A percentile compares a stretch with the other conserved stretches of the same genome.
Conservation (phyloP, 345 rosid genomes). For the Melaleuca quinquenervia region DNA sequence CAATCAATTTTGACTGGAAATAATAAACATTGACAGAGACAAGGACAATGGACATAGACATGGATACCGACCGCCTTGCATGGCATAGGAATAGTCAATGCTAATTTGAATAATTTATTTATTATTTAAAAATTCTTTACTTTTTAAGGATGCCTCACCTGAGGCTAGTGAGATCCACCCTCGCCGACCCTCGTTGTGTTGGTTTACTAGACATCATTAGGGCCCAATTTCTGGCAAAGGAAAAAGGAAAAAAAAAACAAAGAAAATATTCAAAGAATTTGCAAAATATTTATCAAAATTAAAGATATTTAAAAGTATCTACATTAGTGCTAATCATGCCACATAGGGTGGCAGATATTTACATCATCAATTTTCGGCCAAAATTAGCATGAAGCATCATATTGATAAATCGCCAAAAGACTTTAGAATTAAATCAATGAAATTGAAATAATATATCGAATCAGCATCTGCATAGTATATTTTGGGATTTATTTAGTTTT, state of each 20-base stretch:
- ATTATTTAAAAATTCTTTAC: neutral
- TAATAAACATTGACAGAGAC: too few species aligned
- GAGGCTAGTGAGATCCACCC: neutral
- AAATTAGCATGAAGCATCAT: accelerated
- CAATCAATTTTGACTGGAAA: neutral
- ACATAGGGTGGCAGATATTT: accelerated
- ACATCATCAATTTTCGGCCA: accelerated
- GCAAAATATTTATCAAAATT: neutral
- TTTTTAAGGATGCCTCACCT: neutral
- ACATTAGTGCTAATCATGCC: accelerated
- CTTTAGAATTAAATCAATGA: accelerated
- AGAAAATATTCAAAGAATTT: too few species aligned
- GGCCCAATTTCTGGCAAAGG: neutral
- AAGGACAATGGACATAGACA: too few species aligned
- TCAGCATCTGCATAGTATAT: too few species aligned
- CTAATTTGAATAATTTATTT: accelerated
- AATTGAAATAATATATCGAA: accelerated
- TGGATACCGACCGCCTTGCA: neutral
- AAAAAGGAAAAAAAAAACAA: neutral
- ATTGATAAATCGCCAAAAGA: accelerated
- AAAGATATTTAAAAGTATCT: accelerated
- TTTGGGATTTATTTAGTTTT: neutral
- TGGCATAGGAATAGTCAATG: too few species aligned
- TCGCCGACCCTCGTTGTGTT: accelerated
- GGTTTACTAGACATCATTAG: accelerated